A percentile compares a stretch with the other conserved stretches of the same genome.
These are phyloP conservation scores for Pneumocystis oryctolagi DNA, from an alignment of 1,139 yeast genomes.

Conservation along the genomic window DNA sequence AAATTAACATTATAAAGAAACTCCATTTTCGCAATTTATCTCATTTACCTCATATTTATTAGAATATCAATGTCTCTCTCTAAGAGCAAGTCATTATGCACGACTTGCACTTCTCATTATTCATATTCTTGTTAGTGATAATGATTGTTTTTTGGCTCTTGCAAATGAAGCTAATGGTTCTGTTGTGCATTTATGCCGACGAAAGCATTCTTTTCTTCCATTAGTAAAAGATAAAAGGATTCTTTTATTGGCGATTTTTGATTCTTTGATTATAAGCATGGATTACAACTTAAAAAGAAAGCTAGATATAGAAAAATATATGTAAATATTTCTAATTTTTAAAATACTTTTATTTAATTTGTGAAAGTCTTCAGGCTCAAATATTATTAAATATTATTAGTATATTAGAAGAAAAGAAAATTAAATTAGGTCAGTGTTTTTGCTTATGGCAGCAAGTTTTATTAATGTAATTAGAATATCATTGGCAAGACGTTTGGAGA, in stretches of 20 bases:
- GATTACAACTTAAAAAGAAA: constrained; percentile 23
- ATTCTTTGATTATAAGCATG: constrained; percentile 22
- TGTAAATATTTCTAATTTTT: not conserved
- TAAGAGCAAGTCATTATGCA: constrained; percentile 21
- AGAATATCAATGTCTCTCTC: constrained; percentile 22
- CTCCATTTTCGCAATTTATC: constrained; percentile 18
- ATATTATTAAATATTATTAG: not conserved
- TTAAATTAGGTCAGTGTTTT: not conserved
- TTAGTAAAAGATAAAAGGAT: constrained; percentile 18
- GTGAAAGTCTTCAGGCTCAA: not conserved
- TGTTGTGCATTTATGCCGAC: constrained; percentile 19
- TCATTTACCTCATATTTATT: constrained; percentile 23
- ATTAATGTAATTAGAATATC: not conserved
- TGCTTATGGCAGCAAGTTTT: not conserved
- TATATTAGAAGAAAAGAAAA: not conserved
- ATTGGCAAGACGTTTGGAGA: not conserved
- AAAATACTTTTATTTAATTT: not conserved
- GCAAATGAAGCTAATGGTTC: constrained; percentile 13
- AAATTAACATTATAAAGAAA: constrained; percentile 3
- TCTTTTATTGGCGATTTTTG: constrained; percentile 25
- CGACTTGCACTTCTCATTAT: constrained; percentile 22
- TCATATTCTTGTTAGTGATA: constrained; percentile 23
- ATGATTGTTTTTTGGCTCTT: constrained; percentile 8
- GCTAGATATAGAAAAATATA: constrained; percentile 23
- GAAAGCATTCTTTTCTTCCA: constrained; percentile 21